phyloP scores from a whole-genome alignment of 106 monocot genomes.

The Hemerocallis citrina region DNA sequence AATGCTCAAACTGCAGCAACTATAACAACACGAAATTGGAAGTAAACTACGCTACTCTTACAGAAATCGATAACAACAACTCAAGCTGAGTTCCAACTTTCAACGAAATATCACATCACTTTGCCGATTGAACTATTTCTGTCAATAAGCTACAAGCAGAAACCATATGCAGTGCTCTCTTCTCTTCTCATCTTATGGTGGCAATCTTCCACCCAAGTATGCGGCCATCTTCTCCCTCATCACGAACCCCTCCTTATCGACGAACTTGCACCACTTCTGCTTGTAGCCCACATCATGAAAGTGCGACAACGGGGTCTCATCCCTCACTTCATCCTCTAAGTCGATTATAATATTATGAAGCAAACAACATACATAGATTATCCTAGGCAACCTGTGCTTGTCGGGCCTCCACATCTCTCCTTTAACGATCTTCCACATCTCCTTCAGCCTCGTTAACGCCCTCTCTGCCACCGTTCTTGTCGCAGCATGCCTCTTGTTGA shows the following conservation, averaged over 20 bases:
- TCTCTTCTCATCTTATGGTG: constrained; percentile 23
- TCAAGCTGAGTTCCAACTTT: too few relatives aligned
- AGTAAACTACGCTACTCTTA: too few relatives aligned
- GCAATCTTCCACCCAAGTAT: constrained; percentile 44
- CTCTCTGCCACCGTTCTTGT: constrained; percentile 64
- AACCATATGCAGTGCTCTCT: too few relatives aligned
- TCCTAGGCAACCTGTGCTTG: constrained; percentile 77
- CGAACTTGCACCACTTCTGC: constrained; percentile 43
- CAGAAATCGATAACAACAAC: too few relatives aligned
- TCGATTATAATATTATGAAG: constrained; percentile 86
- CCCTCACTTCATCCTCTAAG: constrained; percentile 47
- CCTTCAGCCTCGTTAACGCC: constrained; percentile 69
- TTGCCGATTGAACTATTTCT: too few relatives aligned
- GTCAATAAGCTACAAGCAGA: too few relatives aligned
- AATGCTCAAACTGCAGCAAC: too few relatives aligned
- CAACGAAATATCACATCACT: too few relatives aligned
- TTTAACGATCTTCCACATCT: constrained; percentile 72
- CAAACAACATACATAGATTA: constrained; percentile 81
- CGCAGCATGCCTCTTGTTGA: constrained; percentile 56
- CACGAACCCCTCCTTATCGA: constrained; percentile 33
- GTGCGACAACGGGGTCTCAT: constrained; percentile 22
- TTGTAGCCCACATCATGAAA: constrained; percentile 57
- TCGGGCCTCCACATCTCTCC: constrained; percentile 98
- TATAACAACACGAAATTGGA: too few relatives aligned
- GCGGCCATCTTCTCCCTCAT: constrained; percentile 42